Base-by-base conservation (phyloP, 768 basidiomycete species). In the Cystobasidium tubakii region DNA sequence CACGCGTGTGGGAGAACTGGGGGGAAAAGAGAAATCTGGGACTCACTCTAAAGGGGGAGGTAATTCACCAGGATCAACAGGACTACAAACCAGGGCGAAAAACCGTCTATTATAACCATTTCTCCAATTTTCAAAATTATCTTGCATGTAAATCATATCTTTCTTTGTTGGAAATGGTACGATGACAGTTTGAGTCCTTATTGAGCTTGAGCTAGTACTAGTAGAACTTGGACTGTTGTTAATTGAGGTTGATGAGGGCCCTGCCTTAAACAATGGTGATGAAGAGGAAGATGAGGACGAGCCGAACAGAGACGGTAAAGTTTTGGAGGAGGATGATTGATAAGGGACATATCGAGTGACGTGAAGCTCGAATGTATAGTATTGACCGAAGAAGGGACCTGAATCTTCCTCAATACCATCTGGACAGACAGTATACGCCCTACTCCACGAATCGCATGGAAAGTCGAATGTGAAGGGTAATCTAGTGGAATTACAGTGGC, bases 41-140 rank as follows among this genome's bases (percentile, higher is more conserved):
- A 65, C 63, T 65, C 63, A 65, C 63, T 65, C 63, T 27, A 65
- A 36, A 65, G 63, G 63, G 13, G 63, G 63, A 25, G 63, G 63
- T 27, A 65, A 42, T 46, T 65, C 63, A 27, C 63, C 63, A 65
- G 63, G 63, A 65, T 65, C 63, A 25, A 43, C 63, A 65, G 63
- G 63, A 46, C 33, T 36, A 43, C 15, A 12, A 29, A 65, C 36
- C 6, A 65, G 36, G 27, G 63, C 63, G 34, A 65, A 65, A 27
- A 65, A 65, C 34, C 63, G 4, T n/a, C 23, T 43, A 43, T 65
- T 42, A 36, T 65, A 65, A 36, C 36, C 17, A 42, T 65, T 46
- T 46, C 44, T 36, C 63, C 63, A 65, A 25, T 36, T 27, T 23
- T 65, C 44, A 42, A 15, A 21, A 27, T 23, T 43, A 23, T 27